Base-by-base conservation (phyloP, 176 grass and related monocot species). In the Aegilops sharonensis region DNA sequence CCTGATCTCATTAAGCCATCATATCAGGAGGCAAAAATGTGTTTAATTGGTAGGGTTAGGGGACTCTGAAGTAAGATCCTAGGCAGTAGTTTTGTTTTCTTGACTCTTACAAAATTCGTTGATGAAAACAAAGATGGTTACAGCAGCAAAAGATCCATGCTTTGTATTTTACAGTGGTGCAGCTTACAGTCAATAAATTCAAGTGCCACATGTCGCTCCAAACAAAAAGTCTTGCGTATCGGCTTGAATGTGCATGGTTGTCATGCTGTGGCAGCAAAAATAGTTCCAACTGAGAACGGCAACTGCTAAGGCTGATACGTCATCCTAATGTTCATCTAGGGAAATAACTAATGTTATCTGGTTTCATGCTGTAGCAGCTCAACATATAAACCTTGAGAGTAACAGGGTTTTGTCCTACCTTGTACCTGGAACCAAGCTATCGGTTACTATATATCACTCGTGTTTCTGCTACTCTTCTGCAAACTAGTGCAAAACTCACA, bases 11-110 rank as follows among this genome's bases (percentile, higher is more conserved):
- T 72, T 25, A 75, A 75, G 72, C 7, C 36, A 72, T 79, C 36
- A 75, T 57, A 45, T 31, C 14, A 59, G 56, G 60, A 68, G 36
- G 61, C 4, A 30, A 65, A 74, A 52, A 37, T 78, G 60, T 39
- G 30, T 78, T 86, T 78, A 64, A 36, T 39, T 89, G 37, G 29
- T 81, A 69, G 14, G 34, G 60, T 2, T 75, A 59, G 17, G 82
- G 63, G 70, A 77, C 70, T 81, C 68, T 77, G 81, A 76, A 82
- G 88, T 81, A 78, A 77, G 83, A 86, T 90, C 48, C 88, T 77
- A 77, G 71, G 37, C 29, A 89, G 4, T 85, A 66, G 15, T 85
- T 62, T 77, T 24, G 79, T 31, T 61, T 75, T 39, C 20, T 11
- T 57, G 54, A 32, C 35, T 45, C 62, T 40, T 80, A 21, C 72